Evolutionary conservation across 2,329 filamentous ascomycete species (phyloP).

Genomic region (Alternaria dauci): DNA sequence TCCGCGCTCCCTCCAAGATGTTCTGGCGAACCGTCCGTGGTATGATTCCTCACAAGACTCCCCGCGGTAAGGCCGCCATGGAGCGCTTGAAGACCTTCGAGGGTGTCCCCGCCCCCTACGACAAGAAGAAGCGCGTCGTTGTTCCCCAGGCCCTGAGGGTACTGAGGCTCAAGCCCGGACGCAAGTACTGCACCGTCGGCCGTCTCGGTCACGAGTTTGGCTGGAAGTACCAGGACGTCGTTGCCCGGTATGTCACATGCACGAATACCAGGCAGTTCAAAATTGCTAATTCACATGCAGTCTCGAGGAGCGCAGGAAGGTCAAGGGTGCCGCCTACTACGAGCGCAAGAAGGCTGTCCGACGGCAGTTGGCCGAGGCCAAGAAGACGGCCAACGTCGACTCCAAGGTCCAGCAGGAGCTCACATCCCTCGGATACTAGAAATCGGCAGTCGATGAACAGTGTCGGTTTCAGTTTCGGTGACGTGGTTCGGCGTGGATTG

Average conservation of each 20-base stretch:
- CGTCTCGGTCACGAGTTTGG: slow-evolving; percentile 98
- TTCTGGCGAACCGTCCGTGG: slow-evolving; percentile 99
- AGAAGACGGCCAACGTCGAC: slow-evolving; percentile 90
- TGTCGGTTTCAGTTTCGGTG: slow-evolving; percentile 39
- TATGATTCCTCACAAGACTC: slow-evolving; percentile 99
- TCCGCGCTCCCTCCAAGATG: slow-evolving; percentile 98
- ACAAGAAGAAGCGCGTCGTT: slow-evolving; percentile 99
- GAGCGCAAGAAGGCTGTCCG: slow-evolving; percentile 98
- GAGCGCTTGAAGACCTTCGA: slow-evolving; percentile 99
- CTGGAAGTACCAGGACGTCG: slow-evolving; percentile 99
- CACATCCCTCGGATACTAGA: slow-evolving; percentile 90
- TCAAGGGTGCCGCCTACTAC: slow-evolving; percentile 99
- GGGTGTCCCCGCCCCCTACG: slow-evolving; percentile 97
- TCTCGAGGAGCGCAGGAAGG: slow-evolving; percentile 99
- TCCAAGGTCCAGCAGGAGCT: slow-evolving; percentile 88
- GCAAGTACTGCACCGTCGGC: slow-evolving; percentile 99
- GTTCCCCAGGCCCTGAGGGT: slow-evolving; percentile 98
- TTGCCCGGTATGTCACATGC: slow-evolving; percentile 80
- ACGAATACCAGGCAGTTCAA: neutral
- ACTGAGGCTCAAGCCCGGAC: slow-evolving; percentile 95
- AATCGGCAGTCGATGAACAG: slow-evolving; percentile 44
- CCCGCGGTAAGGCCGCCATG: slow-evolving; percentile 93
- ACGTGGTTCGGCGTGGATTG: slow-evolving; percentile 49
- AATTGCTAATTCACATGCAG: slow-evolving; percentile 59
- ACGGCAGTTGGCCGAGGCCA: slow-evolving; percentile 88